These are phyloP conservation scores for Fomitopsis schrenkii DNA, from an alignment of 1,284 basidiomycete genomes.

Conservation along the genomic window DNA sequence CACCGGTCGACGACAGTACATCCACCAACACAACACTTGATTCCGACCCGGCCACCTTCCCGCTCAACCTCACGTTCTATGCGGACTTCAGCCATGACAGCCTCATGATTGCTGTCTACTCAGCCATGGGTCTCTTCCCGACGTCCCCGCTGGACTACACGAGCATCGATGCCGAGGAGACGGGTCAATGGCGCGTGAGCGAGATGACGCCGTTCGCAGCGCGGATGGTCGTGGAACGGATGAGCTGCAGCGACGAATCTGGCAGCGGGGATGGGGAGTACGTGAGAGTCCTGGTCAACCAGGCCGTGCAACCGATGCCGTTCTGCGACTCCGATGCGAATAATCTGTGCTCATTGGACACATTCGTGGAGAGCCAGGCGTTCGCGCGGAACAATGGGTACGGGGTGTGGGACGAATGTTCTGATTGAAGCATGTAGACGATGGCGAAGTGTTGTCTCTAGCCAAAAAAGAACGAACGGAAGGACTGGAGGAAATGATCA, in stretches of 20 bases:
- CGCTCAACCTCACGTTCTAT: conserved; percentile 61
- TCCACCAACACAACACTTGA: conserved; percentile 82
- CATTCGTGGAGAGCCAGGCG: conserved; percentile 67
- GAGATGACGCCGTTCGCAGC: conserved; percentile 62
- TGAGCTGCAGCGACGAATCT: conserved; percentile 36
- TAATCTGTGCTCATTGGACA: conserved; percentile 60
- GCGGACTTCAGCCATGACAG: conserved; percentile 84
- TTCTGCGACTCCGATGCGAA: conserved; percentile 53
- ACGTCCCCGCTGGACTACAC: conserved; percentile 39
- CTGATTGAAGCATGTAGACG: conserved; percentile 15
- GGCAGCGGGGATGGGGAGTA: conserved; percentile 27
- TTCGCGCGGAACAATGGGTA: conserved; percentile 63
- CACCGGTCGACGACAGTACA: conserved; percentile 61
- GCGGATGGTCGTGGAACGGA: conserved; percentile 59
- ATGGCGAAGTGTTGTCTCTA: too few relatives aligned
- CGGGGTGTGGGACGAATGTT: conserved; percentile 64
- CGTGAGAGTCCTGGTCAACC: conserved; percentile 65
- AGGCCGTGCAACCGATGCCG: conserved; percentile 57
- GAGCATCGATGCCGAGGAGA: conserved; percentile 24
- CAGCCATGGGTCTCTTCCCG: conserved; percentile 69
- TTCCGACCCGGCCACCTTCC: conserved; percentile 63
- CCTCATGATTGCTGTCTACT: conserved; percentile 72
- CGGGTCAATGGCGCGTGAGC: conserved; percentile 55
- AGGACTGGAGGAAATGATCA: too few relatives aligned
- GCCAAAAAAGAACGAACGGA: neutral